Evolutionary conservation across 2,329 filamentous ascomycete genomes (phyloP).

Genomic region (Paraphoma chrysanthemicola): DNA sequence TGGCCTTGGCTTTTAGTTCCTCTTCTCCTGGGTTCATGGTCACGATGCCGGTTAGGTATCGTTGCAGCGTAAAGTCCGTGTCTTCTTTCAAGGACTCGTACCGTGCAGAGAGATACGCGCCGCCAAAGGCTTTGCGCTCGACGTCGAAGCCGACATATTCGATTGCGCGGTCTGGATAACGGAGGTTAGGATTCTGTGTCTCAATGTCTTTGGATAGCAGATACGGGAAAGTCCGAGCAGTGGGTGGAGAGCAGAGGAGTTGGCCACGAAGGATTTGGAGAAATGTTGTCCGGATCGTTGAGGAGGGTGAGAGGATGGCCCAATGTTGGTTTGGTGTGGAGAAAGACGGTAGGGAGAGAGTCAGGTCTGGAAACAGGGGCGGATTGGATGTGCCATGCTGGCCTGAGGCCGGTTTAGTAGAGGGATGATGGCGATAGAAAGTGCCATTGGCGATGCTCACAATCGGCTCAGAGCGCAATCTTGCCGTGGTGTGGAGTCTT

Average conservation of each 20-base stretch:
- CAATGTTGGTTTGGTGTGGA: conserved; percentile 67
- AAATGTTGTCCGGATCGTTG: conserved; percentile 81
- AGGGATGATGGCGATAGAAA: conserved; percentile 79
- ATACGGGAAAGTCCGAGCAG: conserved; percentile 78
- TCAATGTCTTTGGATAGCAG: conserved; percentile 70
- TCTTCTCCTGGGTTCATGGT: conserved; percentile 75
- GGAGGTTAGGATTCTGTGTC: conserved; percentile 59
- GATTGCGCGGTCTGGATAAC: conserved; percentile 72
- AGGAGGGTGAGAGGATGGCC: conserved; percentile 82
- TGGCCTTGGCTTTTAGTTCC: conserved; percentile 52
- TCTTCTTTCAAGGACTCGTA: conserved; percentile 89
- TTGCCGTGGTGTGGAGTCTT: conserved; percentile 22
- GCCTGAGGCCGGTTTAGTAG: conserved; percentile 46
- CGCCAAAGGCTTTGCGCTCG: conserved; percentile 66
- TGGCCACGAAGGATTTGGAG: conserved; percentile 79
- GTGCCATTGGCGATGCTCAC: conserved; percentile 67
- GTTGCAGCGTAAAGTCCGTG: conserved; percentile 82
- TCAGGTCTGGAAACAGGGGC: conserved; percentile 74
- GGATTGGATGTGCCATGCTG: conserved; percentile 64
- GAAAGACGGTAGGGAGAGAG: conserved; percentile 71
- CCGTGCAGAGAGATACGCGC: conserved; percentile 83
- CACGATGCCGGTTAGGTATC: conserved; percentile 84
- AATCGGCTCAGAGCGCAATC: conserved; percentile 32
- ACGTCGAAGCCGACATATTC: conserved; percentile 91
- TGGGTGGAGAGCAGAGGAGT: conserved; percentile 76